Conservation (phyloP, 2,329 filamentous ascomycete species). For the Trichothecium sympodiale region DNA sequence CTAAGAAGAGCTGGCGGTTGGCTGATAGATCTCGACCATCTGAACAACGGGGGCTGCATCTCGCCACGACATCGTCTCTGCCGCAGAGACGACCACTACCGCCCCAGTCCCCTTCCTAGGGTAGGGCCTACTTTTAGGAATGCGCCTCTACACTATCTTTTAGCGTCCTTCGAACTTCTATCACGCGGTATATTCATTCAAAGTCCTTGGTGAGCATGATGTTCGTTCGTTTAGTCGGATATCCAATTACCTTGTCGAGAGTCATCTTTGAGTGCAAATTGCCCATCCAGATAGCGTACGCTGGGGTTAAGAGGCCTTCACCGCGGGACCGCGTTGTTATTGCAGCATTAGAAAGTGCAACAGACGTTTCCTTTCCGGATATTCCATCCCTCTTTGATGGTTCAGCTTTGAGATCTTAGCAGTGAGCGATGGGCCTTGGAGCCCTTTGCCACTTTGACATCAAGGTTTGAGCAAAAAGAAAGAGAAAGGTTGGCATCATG, state of each 20-base stretch:
- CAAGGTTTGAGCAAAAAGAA: conserved; percentile 22
- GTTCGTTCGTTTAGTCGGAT: conserved; percentile 24
- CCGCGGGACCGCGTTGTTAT: conserved; percentile 13
- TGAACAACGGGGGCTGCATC: too few relatives aligned
- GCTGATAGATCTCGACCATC: too few relatives aligned
- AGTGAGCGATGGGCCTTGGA: conserved; percentile 29
- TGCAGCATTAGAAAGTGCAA: conserved; percentile 7
- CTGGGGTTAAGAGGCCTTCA: conserved; percentile 20
- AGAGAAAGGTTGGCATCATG: too few relatives aligned
- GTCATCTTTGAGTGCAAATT: conserved; percentile 16
- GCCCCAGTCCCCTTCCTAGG: too few relatives aligned
- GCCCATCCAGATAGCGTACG: conserved; percentile 25
- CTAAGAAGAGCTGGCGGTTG: too few relatives aligned
- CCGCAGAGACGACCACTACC: too few relatives aligned
- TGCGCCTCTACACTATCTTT: too few relatives aligned
- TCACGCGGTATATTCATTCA: too few relatives aligned
- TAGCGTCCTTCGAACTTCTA: too few relatives aligned
- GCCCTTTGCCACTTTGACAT: conserved; percentile 25
- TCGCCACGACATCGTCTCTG: too few relatives aligned
- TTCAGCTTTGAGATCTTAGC: conserved; percentile 13
- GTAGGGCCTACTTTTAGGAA: too few relatives aligned
- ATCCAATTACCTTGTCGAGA: conserved; percentile 20
- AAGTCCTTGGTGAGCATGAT: too few relatives aligned
- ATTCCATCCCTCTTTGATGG: conserved; percentile 22
- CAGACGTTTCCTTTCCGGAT: conserved; percentile 19